Base-by-base conservation (phyloP, 2,329 filamentous ascomycete species). In the Talaromyces funiculosus region DNA sequence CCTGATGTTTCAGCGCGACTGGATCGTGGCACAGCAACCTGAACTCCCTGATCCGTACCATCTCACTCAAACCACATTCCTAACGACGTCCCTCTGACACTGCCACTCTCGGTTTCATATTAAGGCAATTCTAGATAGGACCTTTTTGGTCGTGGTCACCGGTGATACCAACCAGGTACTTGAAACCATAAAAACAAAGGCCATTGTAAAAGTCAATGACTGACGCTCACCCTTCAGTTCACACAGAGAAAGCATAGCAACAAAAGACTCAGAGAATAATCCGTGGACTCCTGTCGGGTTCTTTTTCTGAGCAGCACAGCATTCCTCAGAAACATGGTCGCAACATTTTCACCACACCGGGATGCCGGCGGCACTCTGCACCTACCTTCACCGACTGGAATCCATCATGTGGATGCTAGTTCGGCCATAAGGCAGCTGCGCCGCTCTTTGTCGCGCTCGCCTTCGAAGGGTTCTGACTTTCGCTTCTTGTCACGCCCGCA, bases 361-460 rank as follows among this genome's bases (percentile, higher is more conserved):
- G 77, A 80, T 71, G 75, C 75, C 53, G 89, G 90, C 72, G 90
- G 90, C 70, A 93, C 90, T 62, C 82, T 96, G 68, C 91, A 94
- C 70, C 82, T 96, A 68, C 87, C 91, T 65, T 96, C 92, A 64
- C 92, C 93, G 61, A 93, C 90, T 53, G 87, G 90, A 69, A 85
- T 86, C 63, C 90, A 90, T 73, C 88, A 90, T 75, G 88, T 93
- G 68, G 90, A 96, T 78, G 86, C 90, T 65, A 88, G 89, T 63
- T 86, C 90, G 55, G 88, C 90, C 62, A 89, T 96, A 64, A 85
- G 90, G 71, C 90, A 91, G 69, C 81, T 97, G 61, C 85, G 92
- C 65, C 89, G 91, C 67, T 96, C 93, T 26, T 82, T 97, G 64
- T 97, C 92, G 61, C 85, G 92, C 68, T 97, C 93, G n/a, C 93